Percentiles rank a stretch among this genome's conserved stretches.
Evolutionary conservation across 805 yeast species (phyloP).

Genomic region (Kazachstania bromeliacearum): DNA sequence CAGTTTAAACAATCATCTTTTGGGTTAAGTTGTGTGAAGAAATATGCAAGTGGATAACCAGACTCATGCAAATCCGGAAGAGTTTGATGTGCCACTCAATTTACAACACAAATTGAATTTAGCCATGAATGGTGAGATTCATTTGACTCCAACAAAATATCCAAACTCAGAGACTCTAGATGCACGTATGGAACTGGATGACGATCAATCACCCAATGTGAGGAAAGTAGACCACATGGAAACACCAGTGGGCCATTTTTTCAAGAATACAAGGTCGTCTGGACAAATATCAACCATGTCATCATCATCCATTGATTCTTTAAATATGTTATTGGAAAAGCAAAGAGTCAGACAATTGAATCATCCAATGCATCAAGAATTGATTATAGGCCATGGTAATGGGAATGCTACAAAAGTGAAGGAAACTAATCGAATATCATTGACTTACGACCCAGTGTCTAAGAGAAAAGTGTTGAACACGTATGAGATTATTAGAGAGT

Average conservation of each 20-base stretch:
- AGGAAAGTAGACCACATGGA: not conserved
- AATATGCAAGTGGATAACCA: no score
- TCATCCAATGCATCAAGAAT: conserved; percentile 34
- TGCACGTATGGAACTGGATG: not conserved
- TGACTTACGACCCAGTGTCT: conserved; percentile 84
- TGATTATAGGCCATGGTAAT: conserved; percentile 1
- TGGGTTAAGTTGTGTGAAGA: no score
- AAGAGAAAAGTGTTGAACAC: conserved; percentile 78
- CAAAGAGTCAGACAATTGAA: conserved; percentile 34
- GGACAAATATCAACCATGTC: not conserved
- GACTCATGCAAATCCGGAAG: no score
- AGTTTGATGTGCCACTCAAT: conserved; percentile 23
- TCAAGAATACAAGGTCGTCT: not conserved
- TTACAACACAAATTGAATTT: conserved; percentile 16
- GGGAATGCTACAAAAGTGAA: conserved; percentile 40
- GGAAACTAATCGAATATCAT: conserved; percentile 71
- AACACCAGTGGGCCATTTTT: not conserved
- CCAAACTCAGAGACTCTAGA: not conserved
- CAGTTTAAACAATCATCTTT: no score
- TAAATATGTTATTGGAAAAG: conserved; percentile 32
- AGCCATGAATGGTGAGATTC: conserved; percentile 3
- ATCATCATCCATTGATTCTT: conserved; percentile 25
- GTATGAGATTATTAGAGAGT: conserved; percentile 77
- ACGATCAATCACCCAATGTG: not conserved
- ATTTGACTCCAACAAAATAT: not conserved